A percentile compares a stretch with the other conserved stretches of the same genome.
Conservation (phyloP, 2,329 filamentous ascomycete species). For the Arthrobotrys pseudoclavata region DNA sequence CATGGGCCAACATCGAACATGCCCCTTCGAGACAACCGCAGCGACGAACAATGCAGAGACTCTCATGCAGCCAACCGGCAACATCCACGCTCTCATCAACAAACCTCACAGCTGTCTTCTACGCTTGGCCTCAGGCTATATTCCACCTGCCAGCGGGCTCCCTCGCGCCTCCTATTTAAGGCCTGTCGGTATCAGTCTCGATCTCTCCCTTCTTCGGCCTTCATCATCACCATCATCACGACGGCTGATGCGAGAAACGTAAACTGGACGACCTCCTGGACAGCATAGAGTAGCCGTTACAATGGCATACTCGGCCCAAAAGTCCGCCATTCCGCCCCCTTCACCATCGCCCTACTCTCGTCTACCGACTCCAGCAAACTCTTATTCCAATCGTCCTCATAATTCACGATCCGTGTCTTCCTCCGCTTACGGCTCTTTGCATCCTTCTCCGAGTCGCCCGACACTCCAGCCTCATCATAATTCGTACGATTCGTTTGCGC, state of each 20-base stretch:
- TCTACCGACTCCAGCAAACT: constrained; percentile 49
- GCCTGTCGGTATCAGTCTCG: not conserved
- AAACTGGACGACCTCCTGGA: constrained; percentile 28
- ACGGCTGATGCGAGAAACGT: constrained; percentile 40
- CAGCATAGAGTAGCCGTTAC: constrained; percentile 20
- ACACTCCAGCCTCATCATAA: constrained; percentile 39
- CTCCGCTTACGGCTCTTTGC: constrained; percentile 47
- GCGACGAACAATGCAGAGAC: constrained; percentile 31
- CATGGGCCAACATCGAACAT: constrained; percentile 30
- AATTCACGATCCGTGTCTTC: constrained; percentile 45
- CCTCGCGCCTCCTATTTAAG: constrained; percentile 26
- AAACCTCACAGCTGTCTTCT: constrained; percentile 15
- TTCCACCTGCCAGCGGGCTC: constrained; percentile 14
- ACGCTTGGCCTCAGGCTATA: not conserved
- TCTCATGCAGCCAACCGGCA: constrained; percentile 49
- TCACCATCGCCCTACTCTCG: constrained; percentile 56
- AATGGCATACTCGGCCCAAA: constrained; percentile 58
- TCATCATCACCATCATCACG: constrained; percentile 1
- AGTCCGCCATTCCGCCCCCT: constrained; percentile 55
- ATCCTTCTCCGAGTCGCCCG: constrained; percentile 51
- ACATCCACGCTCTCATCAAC: constrained; percentile 52
- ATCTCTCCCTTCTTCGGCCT: constrained; percentile 2
- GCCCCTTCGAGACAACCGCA: constrained; percentile 41
- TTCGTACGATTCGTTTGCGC: constrained; percentile 52
- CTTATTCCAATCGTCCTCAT: constrained; percentile 42